Evolutionary conservation across 257 asterid genomes (phyloP), one percentile per base, ranked within the genome.

Genomic region (Primulina tabacum): DNA sequence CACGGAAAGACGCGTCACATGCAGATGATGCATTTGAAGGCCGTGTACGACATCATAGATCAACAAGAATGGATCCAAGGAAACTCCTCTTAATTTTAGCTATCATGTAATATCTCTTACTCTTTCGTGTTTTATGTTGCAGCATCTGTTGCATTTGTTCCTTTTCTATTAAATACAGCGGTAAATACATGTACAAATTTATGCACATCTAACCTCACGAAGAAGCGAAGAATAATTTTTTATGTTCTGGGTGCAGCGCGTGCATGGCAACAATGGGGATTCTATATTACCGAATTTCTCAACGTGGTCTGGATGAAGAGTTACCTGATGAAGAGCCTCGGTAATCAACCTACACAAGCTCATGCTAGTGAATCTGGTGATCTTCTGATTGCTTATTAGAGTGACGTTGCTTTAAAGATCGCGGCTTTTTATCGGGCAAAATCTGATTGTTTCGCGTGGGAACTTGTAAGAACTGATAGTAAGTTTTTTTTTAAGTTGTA

Each of bases 181-280:
- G 16, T 57, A 55, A 24, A 21, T 56, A 33, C 30, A 60, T 8
- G 57, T 50, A 20, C 12, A 6, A 55, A 30, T 71, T 71, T 61
- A 35, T 71, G 30, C 18, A 12, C n/a, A 43, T 43, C 17, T 43
- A 14, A 11, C n/a, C 7, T 43, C 17, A 4, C 5, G 6, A 14
- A 43, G 55, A 43, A 43, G 55, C n/a, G 55, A 43, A 35, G 26
- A 60, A 12, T 59, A 56, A 57, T 34, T 24, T 52, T 67, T 35
- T 38, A 62, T 62, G 47, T 38, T 56, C 55, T 62, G 35, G 50
- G 26, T 79, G 69, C 85, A 93, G 99, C 96, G 97, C 98, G 10
- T 93, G 98, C 89, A 75, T 93, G 94, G 92, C 98, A 61, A 93
- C 98, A 65, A 93, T 90, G 97, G 96, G 94, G 29, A 88, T 93